Evolutionary conservation across 2,329 filamentous ascomycete genomes (phyloP), one percentile per base, ranked within the genome.

Genomic region (Microcyclospora pomicola): DNA sequence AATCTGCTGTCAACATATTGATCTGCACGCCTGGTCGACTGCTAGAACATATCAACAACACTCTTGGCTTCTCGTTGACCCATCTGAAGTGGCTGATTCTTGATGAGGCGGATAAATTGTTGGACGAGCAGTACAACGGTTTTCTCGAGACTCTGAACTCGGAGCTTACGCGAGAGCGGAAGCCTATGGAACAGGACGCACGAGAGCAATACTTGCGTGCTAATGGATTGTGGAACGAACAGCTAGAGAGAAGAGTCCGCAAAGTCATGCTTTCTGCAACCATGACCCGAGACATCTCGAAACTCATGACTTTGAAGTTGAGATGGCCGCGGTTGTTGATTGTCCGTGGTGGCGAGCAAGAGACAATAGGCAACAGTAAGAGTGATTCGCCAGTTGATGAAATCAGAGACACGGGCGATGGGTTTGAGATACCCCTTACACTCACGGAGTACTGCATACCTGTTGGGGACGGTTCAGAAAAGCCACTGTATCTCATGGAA

Each of bases 191-290:
- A 27, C 50, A 53, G 19, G 47, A 50, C 38, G 44, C 45, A 1
- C 37, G 53, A 9, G 50, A 54, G 36, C 39, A 40, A 10, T 50
- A 43, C 32, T 41, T 54, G n/a, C 41, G 49, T n/a, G 31, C 38
- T 9, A 37, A 40, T n/a, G 37, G 33, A 9, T 41, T 60, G 58
- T 46, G 62, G 53, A 46, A 61, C 56, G 52, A 59, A 53, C 30
- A 56, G 46, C 46, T 54, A 47, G 53, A 62, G 49, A 46, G 63
- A 49, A 35, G 54, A 49, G 67, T 91, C 2, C 75, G 78, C 36
- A 96, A 95, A 60, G 70, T 95, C 13, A 72, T 96, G 37, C 70
- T 95, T 2, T 94, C 85, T 56, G 91, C 88, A 5, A 95, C 88
- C 0, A 85, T 96, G 75, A 93, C 87, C 2, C 73, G 77, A 40